Conservation (phyloP, 352 stramenopile species). For the Pythium aristosporum region DNA sequence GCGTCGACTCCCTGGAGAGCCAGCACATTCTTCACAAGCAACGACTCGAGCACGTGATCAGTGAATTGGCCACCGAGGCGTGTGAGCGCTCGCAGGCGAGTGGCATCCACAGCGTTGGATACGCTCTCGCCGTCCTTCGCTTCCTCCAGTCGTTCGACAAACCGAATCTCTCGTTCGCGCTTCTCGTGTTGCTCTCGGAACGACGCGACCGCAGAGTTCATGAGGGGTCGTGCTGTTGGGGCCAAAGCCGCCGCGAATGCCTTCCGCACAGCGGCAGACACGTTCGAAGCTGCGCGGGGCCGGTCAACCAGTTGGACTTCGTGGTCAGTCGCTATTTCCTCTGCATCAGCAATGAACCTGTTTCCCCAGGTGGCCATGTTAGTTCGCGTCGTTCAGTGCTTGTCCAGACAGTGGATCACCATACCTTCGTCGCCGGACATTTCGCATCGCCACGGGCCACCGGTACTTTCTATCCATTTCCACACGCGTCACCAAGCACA, state of each 20-base stretch:
- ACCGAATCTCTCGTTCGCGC: conserved; percentile 14
- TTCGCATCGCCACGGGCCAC: conserved; percentile 65
- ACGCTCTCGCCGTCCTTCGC: neutral
- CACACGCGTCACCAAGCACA: neutral
- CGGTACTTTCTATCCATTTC: conserved; percentile 59
- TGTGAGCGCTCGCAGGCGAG: conserved; percentile 13
- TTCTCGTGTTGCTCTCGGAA: conserved; percentile 19
- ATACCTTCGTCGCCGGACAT: conserved; percentile 58
- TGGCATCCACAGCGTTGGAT: neutral
- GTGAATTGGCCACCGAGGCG: conserved; percentile 23
- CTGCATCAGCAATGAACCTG: conserved; percentile 22
- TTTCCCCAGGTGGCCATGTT: neutral
- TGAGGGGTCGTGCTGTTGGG: conserved; percentile 22
- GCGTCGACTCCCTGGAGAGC: conserved; percentile 26
- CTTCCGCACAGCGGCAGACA: conserved; percentile 5
- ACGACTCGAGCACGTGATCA: conserved; percentile 25
- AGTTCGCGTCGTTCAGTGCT: neutral
- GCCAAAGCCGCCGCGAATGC: conserved; percentile 27
- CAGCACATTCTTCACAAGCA: conserved; percentile 22
- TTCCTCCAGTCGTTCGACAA: conserved; percentile 14
- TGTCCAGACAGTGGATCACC: conserved; percentile 5
- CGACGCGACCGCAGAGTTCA: conserved; percentile 9
- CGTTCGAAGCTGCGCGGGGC: neutral
- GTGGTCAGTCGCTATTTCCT: conserved; percentile 19
- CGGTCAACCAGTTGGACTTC: conserved; percentile 8